Base-by-base conservation (phyloP, 2,329 filamentous ascomycete species). In the Beauveria scarabaeidicola region DNA sequence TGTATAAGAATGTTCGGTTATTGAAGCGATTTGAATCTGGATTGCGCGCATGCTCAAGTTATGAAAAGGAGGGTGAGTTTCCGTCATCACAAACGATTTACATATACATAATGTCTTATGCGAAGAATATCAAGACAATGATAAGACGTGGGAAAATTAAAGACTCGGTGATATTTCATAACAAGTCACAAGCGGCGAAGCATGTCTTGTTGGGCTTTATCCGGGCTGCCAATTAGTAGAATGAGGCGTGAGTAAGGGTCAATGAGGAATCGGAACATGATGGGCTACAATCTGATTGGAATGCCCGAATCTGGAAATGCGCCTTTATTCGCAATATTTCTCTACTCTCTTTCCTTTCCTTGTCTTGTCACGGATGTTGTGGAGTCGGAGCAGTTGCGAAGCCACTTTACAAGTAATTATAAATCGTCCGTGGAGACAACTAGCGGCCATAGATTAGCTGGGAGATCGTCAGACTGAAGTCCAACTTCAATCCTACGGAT, bases 391-490 rank as follows among this genome's bases (percentile, higher is more conserved):
- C 40, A 41, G 7, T n/a, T 10, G n/a, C 7, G 17, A 41, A 27
- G 44, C 3, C 7, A 19, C 46, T 13, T 29, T 32, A 29, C 8
- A 29, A 50, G 17, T 32, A 5, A n/a, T 3, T 50, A 29, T 50
- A 50, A 3, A 1, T 10, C 17, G 25, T 17, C 23, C 29, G 46
- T 27, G 46, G 46, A 32, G 25, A 50, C 46, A 50, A 50, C 46
- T 50, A 32, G 46, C 46, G 46, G 46, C 46, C 46, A 50, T 50
- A 50, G 46, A 48, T 48, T 48, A 48, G 46, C 46, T 48, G 46
- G 46, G 46, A 48, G 46, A 48, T 48, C 46, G 46, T 48, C 46
- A 48, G 46, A 48, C 46, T 48, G 46, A 48, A 48, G 46, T 48
- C 46, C 23, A 48, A 48, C 46, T 48, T 48, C 46, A 48, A 48